Base-by-base conservation (phyloP, 164 flowering plant genomes). In the Annona cherimola region DNA sequence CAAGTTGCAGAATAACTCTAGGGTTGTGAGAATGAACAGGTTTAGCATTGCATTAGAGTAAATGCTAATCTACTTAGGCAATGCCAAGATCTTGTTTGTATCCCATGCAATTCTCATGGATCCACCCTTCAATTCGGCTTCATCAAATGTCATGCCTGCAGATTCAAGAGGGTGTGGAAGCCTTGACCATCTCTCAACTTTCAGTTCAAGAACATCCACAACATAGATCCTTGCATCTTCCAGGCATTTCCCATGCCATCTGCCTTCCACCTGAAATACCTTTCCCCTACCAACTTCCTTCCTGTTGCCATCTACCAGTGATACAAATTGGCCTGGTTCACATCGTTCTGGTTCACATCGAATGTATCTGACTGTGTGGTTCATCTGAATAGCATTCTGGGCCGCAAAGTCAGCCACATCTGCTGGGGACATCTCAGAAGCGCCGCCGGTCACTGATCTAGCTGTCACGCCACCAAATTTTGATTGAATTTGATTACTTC, bases 41-140 rank as follows among this genome's bases (percentile, higher is more conserved):
- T 35, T 39, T 12, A 3, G 65, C 19, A 19, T 19, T 19, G 18
- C 67, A 12, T 44, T 20, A 42, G 2, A 3, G 42, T 64, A 35
- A 26, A 42, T 35, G 3, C 61, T 19, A 16, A 20, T 54, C 69
- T 55, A 69, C 61, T 69, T 55, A 41, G 74, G 39, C 69, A 73
- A 70, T 50, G 62, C n/a, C 11, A 44, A 20, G 69, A 82, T 71
- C 66, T 73, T 85, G 70, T 70, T 75, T 35, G 79, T 71, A 82
- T 89, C 93, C 98, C 97, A 94, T 66, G 85, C 76, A 43, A 90
- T 90, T 79, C 93, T 81, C 87, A 86, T 87, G 39, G 71, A 77
- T 60, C 92, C 93, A 69, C 80, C 50, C 76, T 75, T 84, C 40
- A 63, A 60, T 70, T 85, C 87, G 50, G 93, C 86, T 69, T 91